Base-by-base conservation (phyloP, 2,329 filamentous ascomycete genomes). In the Pestalotiopsis sp. region DNA sequence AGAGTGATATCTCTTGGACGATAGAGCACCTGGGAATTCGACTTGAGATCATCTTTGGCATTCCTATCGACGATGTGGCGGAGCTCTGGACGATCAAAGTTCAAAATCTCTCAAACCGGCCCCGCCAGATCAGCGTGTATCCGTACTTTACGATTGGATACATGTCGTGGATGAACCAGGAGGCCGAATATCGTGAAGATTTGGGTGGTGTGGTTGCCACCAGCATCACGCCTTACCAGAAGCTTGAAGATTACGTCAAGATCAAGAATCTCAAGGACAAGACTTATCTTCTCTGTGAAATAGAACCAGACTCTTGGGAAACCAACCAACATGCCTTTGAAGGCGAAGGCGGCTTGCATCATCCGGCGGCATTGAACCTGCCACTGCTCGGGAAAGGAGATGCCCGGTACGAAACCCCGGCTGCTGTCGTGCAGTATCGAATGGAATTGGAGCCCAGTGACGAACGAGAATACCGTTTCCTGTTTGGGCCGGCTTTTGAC, bases 131-230 rank as follows among this genome's bases (percentile, higher is more conserved):
- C 70, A 86, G 85, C 74, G 77, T 88, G 38, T 87, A 86, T 69
- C 86, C 87, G 0, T 88, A 88, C 72, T 89, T 88, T 76, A 83
- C 85, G 45, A 82, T 88, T 66, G 86, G 86, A n/a, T 87, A 87
- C 77, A 88, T 87, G 85, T 88, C 86, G 14, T 88, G 86, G 86
- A 89, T 88, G 86, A 88, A 87, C 74, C 87, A 88, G 74, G 85
- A 85, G 39, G 86, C 83, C 45, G 83, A 86, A 70, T 88, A 85
- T 80, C 80, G 82, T 25, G 67, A 77, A 5, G 83, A 86, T 11
- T 79, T 87, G 23, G 79, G 80, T 25, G 86, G 84, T 27, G 79
- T 89, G 13, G 81, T 89, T 12, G 85, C 80, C 27, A 87, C 80
- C 75, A 83, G 83, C 73, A 82, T 87, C 69, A 87, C 86, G 1